phyloP scores from a whole-genome alignment of 1,284 basidiomycete genomes.

The Pholiota adiposa region DNA sequence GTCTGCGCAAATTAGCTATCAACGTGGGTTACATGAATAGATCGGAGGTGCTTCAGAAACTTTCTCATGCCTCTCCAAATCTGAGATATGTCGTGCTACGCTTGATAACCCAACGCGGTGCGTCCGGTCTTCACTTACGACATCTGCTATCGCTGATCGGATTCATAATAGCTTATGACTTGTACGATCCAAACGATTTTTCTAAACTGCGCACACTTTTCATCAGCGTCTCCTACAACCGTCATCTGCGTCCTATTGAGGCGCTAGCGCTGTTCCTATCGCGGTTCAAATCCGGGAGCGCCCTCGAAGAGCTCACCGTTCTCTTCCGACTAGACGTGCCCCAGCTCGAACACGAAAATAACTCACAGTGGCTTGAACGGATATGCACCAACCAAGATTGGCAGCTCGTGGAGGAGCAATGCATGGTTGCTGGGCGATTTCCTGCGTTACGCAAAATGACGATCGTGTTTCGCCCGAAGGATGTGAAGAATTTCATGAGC shows the following conservation, averaged over 20 bases:
- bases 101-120: neutral
- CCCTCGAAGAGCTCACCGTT: neutral
- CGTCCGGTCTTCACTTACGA: neutral
- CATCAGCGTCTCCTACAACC: neutral
- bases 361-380: constrained; percentile 4
- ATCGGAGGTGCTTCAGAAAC: neutral
- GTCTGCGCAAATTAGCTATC: neutral
- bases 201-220: neutral
- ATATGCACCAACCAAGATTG: constrained; percentile 10
- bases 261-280: neutral
- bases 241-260: neutral
- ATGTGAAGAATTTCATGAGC: neutral
- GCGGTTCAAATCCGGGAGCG: neutral
- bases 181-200: neutral
- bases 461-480: neutral
- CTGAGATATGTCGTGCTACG: neutral
- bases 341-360: constrained; percentile 1
- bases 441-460: constrained; percentile 8
- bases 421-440: neutral
- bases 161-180: neutral
- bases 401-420: constrained; percentile 12
- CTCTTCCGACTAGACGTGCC: constrained; percentile 8
- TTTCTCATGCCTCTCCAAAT: neutral
- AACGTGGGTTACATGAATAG: neutral
- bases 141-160: neutral